Evolutionary conservation across 352 stramenopile species (phyloP), one percentile per base, ranked within the genome.

Genomic region (Phytophthora megakarya): DNA sequence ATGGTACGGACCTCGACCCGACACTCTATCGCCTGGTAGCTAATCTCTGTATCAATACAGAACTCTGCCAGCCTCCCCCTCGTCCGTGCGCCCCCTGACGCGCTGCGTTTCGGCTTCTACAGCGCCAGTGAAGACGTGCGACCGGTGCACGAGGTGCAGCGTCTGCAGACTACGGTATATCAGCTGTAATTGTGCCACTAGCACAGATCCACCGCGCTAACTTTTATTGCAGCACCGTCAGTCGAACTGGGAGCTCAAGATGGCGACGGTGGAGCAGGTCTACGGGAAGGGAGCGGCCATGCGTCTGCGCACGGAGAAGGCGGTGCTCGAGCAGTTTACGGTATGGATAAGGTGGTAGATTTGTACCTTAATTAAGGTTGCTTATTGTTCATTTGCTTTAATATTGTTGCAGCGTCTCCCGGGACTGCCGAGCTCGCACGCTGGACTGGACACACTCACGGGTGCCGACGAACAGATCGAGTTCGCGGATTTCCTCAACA

Each of bases 211-310:
- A n/a, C n/a, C n/a, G n/a, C n/a, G 28, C 51, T 55, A 16, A 59
- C 5, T 28, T 40, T 56, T 68, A 2, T 37, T 69, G 23, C 56
- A 93, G 81, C 73, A 92, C 67, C 87, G 81, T 37, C 72, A 76
- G 47, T 84, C 76, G 48, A 86, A 92, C 68, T 95, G 84, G 81
- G 85, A 95, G 70, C 69, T 90, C 46, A 95, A 95, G 75, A 95
- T 95, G 87, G 75, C 82, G 50, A 93, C 84, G 52, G 87, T 95
- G 8, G 87, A 95, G 75, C 87, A 95, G 69, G 77, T 95, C 38
- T 95, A 95, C 71, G 87, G 87, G 65, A 95, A 93, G 72, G 87
- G 78, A n/a, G 87, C 87, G 19, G 81, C 87, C 57, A 95, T 95
- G 87, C 87, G 87, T 73, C 67, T 95, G 61, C 87, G 87, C 62